Evolutionary conservation across 805 yeast genomes (phyloP).

Genomic region (Lipomyces chichibuensis): DNA sequence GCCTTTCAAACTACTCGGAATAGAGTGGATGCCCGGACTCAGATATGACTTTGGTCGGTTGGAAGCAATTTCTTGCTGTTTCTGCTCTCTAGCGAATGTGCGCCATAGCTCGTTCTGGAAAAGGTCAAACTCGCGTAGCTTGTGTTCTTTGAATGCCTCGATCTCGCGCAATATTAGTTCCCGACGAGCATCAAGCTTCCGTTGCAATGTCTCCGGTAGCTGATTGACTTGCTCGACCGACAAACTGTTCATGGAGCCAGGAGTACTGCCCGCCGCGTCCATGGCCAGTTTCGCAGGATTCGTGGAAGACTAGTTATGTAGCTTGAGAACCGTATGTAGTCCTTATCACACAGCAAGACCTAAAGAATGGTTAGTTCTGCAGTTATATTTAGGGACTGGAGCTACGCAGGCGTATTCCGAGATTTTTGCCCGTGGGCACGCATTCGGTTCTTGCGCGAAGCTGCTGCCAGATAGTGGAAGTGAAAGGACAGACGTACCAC

Average conservation of each 20-base stretch:
- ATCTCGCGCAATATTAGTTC: constrained; percentile 24
- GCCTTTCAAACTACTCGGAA: constrained; percentile 26
- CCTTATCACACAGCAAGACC: background rate
- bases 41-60: background rate
- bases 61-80: constrained; percentile 6
- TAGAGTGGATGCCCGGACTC: background rate
- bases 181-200: constrained; percentile 20
- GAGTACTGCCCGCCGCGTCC: background rate
- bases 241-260: background rate
- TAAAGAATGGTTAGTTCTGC: background rate
- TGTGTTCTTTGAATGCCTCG: constrained; percentile 18
- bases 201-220: constrained; percentile 24
- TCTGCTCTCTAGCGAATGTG: constrained; percentile 7
- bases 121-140: constrained; percentile 25
- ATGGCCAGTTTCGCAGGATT: background rate
- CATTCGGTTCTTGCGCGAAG: no score
- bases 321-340: background rate
- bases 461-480: background rate
- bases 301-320: background rate
- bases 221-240: background rate
- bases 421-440: no score
- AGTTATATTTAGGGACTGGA: no score
- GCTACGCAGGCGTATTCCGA: no score
- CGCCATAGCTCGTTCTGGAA: constrained; percentile 22
- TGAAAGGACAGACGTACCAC: background rate